phyloP scores from a whole-genome alignment of 805 yeast species.

The Suhomyces xylopsoci region DNA sequence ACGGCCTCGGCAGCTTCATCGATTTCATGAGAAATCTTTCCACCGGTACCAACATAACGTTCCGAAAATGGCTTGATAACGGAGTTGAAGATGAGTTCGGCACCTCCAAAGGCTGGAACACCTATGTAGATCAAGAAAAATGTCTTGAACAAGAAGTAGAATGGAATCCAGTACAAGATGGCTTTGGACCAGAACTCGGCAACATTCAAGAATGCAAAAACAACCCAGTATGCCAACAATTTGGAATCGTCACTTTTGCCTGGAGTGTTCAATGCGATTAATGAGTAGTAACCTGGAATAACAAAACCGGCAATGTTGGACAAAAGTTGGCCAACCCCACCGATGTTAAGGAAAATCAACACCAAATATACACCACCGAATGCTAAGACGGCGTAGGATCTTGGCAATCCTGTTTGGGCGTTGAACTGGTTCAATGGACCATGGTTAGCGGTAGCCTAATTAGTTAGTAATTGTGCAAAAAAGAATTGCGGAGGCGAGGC shows the following conservation, averaged over 20 bases:
- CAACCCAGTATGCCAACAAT: conserved; percentile 95
- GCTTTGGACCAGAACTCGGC: conserved; percentile 95
- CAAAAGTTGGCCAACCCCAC: conserved; percentile 91
- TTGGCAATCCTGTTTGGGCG: conserved; percentile 57
- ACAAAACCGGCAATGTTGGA: conserved; percentile 91
- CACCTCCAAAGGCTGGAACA: conserved; percentile 86
- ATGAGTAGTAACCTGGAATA: conserved; percentile 85
- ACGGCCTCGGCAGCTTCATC: conserved; percentile 48
- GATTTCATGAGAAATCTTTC: conserved; percentile 40
- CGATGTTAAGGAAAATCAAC: conserved; percentile 81
- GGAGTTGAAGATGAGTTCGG: conserved; percentile 61
- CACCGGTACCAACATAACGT: conserved; percentile 29
- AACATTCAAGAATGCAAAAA: conserved; percentile 88
- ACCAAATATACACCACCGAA: conserved; percentile 65
- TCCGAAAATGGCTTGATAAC: conserved; percentile 66
- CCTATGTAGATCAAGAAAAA: conserved; percentile 82
- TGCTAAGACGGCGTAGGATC: conserved; percentile 79
- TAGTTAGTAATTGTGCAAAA: conserved; percentile 11
- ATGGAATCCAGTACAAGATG: conserved; percentile 92
- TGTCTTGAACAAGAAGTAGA: conserved; percentile 93
- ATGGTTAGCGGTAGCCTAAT: conserved; percentile 30
- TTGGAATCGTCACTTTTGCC: conserved; percentile 75
- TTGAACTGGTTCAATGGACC: conserved; percentile 37
- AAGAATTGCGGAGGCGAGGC: background rate
- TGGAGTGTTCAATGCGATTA: conserved; percentile 75